Conservation (phyloP, 805 yeast genomes). For the Myxozyma mucilagina region DNA sequence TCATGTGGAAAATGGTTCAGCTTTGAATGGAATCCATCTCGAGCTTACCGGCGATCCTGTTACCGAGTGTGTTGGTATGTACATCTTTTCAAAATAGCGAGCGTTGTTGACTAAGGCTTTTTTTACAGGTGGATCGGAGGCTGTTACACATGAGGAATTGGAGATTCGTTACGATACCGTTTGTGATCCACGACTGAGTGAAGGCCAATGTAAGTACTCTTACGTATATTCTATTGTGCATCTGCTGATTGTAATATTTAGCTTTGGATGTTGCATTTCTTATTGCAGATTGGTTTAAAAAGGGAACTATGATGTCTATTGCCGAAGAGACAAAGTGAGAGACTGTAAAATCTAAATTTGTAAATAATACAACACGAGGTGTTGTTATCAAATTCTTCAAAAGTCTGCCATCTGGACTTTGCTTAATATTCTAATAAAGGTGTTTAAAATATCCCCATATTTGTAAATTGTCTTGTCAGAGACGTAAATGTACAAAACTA, state of each 20-base stretch:
- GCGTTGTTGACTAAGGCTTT: not conserved
- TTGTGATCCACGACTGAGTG: constrained; percentile 47
- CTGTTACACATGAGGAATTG: constrained; percentile 43
- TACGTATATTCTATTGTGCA: not conserved
- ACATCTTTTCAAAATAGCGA: not conserved
- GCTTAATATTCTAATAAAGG: not conserved
- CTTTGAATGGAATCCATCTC: constrained; percentile 45
- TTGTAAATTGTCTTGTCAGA: not conserved
- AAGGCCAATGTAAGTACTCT: constrained; percentile 39
- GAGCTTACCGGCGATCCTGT: constrained; percentile 49
- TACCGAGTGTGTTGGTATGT: constrained; percentile 46
- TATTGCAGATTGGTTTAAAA: constrained; percentile 42
- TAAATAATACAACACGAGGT: not conserved
- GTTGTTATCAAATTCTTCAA: not conserved
- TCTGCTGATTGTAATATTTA: not conserved
- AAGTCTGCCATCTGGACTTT: not conserved
- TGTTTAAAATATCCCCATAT: not conserved
- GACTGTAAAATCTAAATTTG: not conserved
- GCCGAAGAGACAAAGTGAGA: not conserved
- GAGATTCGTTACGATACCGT: constrained; percentile 46
- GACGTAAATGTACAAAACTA: not conserved
- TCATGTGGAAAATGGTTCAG: constrained; percentile 40
- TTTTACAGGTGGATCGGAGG: constrained; percentile 40
- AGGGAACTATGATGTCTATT: constrained; percentile 31
- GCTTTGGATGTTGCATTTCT: constrained; percentile 47